Evolutionary conservation across 106 monocot species (phyloP), one percentile per base, ranked within the genome.

Genomic region (Dactylorhiza incarnata): DNA sequence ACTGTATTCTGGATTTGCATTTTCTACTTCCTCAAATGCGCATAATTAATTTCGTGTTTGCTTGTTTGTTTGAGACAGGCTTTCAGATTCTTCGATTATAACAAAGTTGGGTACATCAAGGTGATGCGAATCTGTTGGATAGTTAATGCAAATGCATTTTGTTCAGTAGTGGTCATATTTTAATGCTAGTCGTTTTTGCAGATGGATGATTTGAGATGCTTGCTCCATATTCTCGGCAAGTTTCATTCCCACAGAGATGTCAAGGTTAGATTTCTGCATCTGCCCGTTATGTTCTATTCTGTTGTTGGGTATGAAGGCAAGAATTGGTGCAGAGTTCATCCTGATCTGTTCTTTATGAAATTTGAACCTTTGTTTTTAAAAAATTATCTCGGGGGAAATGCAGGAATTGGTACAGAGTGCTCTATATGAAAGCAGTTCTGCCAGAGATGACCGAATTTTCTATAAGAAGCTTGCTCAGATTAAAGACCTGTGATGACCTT

Each of bases 361-460:
- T 52, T 52, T 52, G 52, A 52, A 59, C 51, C 14, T 52, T 52
- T 49, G 15, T n/a, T 11, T 49, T 11, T 48, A 48, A 23, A 14
- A 22, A 23, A 49, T 49, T 49, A 6, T 19, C 20, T 26, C 7
- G 6, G 23, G 29, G 4, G 49, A 46, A 72, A 29, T 19, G 24
- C 83, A 99, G 97, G 97, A 99, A 82, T 65, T 99, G 87, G 89
- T 91, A 22, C 91, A 89, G 44, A 83, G 82, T 63, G 97, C 94
- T 45, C 76, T 94, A 15, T 74, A 83, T 65, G 94, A 99, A 78
- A 94, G 89, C 78, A 89, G 84, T 72, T 83, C 91, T 44, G 83
- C 89, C 45, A 86, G 87, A 83, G 94, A 91, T 63, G 87, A 88
- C 63, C 89, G 97, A 47, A 88, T 99, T 62, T 77, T 91, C 73